Evolutionary conservation across 192 early-diverging fungal species (phyloP).

Genomic region (Backusella liffmaniae): DNA sequence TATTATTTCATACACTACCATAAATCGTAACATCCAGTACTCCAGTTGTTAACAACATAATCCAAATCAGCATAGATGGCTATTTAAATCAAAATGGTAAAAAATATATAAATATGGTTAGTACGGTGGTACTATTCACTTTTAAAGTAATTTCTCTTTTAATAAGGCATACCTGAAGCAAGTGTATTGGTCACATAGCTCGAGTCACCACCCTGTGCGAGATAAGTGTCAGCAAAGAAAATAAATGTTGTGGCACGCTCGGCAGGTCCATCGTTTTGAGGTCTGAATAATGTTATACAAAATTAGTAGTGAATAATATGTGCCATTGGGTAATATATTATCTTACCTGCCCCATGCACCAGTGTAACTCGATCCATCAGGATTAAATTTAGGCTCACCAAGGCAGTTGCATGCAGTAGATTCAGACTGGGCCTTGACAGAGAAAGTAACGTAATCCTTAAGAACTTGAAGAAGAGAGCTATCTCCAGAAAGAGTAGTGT

Average conservation of each 20-base stretch:
- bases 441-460: constrained; percentile 41
- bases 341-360: constrained; percentile 46
- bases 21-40: constrained; percentile 51
- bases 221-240: constrained; percentile 40
- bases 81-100: not conserved
- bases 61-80: constrained; percentile 60
- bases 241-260: constrained; percentile 46
- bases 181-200: constrained; percentile 31
- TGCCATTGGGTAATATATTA: not conserved
- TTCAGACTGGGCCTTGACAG: constrained; percentile 22
- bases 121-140: not conserved
- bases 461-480: constrained; percentile 21
- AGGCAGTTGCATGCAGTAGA: constrained; percentile 37
- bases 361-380: constrained; percentile 50
- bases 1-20: constrained; percentile 43
- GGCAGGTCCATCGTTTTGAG: constrained; percentile 74
- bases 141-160: not conserved
- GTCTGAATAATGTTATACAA: constrained; percentile 31
- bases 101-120: constrained; percentile 6
- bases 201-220: constrained; percentile 28
- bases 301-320: not conserved
- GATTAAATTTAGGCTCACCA: constrained; percentile 68
- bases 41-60: constrained; percentile 54
- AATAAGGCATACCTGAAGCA: not conserved
- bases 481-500: constrained; percentile 20